Evolutionary conservation across 2,329 filamentous ascomycete species (phyloP), one percentile per base, ranked within the genome.

Genomic region (Alternaria sp.): DNA sequence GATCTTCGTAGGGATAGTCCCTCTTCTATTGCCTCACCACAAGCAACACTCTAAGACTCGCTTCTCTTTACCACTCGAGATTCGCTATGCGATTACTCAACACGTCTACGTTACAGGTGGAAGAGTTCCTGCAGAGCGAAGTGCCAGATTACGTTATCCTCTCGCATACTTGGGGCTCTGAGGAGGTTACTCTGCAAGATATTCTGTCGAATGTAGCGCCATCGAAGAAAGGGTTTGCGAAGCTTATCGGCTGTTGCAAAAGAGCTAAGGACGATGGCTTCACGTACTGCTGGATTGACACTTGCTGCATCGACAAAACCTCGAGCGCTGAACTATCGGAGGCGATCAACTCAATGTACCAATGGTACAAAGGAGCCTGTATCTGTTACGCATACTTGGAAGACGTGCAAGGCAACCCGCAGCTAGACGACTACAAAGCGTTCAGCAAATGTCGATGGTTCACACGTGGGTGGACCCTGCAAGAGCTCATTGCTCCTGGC

Each of bases 141-240:
- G 30, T 65, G 3, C 70, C 69, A 3, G 34, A 54, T 22, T 72
- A 74, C 34, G 68, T 68, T 16, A 72, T 71, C 18, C 64, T 73
- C 3, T 71, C 69, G 2, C 69, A 71, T 20, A 71, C 65, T 1
- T 72, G 67, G 68, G 63, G 65, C 6, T 5, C 54, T 4, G 65
- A 67, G 38, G 60, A 65, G 40, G 54, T 73, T 22, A 65, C 52
- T 7, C 66, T 62, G 43, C 60, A 67, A 38, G 67, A 71, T 18
- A 14, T 51, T 4, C 6, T 25, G 16, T 27, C 32, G 2, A 14
- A 32, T 16, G 8, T 4, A 38, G 20, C 32, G 16, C 20, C 22
- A 5, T 2, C 14, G 14, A 38, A 38, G 48, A 38, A 38, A 22
- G 48, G 48, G 6, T 51, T 22, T 11, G 9, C 32, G 2, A 51